Conservation (phyloP, 139 green algal species). For the Spirogloea muscicola region DNA sequence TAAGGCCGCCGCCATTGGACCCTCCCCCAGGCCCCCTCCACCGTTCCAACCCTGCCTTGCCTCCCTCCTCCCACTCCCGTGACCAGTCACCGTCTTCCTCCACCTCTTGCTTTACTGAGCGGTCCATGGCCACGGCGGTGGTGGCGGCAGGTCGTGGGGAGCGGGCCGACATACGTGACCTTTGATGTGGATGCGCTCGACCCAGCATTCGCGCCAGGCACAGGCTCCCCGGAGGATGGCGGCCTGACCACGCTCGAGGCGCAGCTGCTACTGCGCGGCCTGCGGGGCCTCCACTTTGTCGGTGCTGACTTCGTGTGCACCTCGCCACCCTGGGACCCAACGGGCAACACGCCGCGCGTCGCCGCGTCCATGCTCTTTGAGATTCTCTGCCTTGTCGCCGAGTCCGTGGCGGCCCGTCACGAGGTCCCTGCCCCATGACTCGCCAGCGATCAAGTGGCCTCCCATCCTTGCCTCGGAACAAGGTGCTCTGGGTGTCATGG, state of each 20-base stretch:
- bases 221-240: constrained; percentile 27
- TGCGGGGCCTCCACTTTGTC: constrained; percentile 18
- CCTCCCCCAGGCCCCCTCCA: neutral
- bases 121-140: neutral
- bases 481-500: no score
- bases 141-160: constrained; percentile 7
- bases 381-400: constrained; percentile 17
- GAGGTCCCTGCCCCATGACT: no score
- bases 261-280: constrained; percentile 12
- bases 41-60: neutral
- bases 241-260: constrained; percentile 25
- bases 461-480: no score
- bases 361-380: constrained; percentile 36
- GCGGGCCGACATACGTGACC: constrained; percentile 28
- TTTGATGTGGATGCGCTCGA: constrained; percentile 38
- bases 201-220: constrained; percentile 24
- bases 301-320: constrained; percentile 36
- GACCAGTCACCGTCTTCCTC: neutral
- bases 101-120: neutral
- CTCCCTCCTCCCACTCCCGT: neutral
- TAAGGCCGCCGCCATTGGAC: neutral
- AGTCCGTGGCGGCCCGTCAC: neutral
- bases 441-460: no score
- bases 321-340: constrained; percentile 24
- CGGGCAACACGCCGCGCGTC: constrained; percentile 28